These are phyloP conservation scores for Diaporthe vaccinii DNA, from an alignment of 2,329 filamentous ascomycete species.

Conservation along the genomic window DNA sequence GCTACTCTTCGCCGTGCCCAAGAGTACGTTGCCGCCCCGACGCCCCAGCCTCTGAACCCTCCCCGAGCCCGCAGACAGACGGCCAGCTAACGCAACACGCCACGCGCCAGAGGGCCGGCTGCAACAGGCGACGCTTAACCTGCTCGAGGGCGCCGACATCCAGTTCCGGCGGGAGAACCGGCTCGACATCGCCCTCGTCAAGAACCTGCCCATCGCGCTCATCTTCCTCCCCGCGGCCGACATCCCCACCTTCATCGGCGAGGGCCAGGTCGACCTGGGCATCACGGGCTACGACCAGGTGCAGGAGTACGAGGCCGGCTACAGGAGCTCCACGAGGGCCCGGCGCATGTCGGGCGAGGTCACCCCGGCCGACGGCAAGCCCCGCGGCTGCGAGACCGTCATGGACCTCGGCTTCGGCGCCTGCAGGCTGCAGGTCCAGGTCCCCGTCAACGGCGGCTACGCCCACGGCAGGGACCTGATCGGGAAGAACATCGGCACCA, in stretches of 20 bases:
- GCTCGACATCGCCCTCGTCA: slow-evolving; percentile 96
- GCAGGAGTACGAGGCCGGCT: slow-evolving; percentile 84
- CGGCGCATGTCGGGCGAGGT: slow-evolving; percentile 62
- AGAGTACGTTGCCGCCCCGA: slow-evolving; percentile 75
- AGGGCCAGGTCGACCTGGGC: slow-evolving; percentile 92
- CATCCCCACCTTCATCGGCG: slow-evolving; percentile 96
- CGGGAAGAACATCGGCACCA: slow-evolving; percentile 94
- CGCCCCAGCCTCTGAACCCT: slow-evolving; percentile 9
- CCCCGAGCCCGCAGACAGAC: slow-evolving; percentile 5
- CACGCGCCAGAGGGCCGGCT: slow-evolving; percentile 85
- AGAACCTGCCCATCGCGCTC: slow-evolving; percentile 95
- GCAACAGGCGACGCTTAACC: slow-evolving; percentile 87
- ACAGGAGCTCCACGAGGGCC: slow-evolving; percentile 63
- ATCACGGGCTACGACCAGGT: slow-evolving; percentile 97
- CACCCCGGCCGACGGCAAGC: slow-evolving; percentile 57
- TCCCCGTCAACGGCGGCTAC: slow-evolving; percentile 86
- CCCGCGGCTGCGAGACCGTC: slow-evolving; percentile 82
- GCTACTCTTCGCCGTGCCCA: slow-evolving; percentile 96
- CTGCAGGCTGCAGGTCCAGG: slow-evolving; percentile 97
- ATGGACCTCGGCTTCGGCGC: slow-evolving; percentile 91
- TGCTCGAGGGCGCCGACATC: slow-evolving; percentile 93
- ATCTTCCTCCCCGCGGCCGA: slow-evolving; percentile 97
- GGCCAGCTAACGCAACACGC: slow-evolving; percentile 43
- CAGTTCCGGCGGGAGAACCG: slow-evolving; percentile 96
- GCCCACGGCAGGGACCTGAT: slow-evolving; percentile 80